phyloP scores from a whole-genome alignment of 805 yeast species.

The Lachancea mirantina region DNA sequence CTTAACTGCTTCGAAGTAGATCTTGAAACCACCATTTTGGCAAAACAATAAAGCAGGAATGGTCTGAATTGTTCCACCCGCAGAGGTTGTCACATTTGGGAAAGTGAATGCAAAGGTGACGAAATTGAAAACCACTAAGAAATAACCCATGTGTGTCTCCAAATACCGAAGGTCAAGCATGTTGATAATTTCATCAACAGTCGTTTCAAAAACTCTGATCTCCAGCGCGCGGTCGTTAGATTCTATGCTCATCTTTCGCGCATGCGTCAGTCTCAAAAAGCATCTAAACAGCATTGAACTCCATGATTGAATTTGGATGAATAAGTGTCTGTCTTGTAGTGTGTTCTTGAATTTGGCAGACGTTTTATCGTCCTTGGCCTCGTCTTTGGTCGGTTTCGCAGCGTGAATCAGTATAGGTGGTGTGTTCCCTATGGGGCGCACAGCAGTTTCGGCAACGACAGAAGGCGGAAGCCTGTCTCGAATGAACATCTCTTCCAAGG shows the following conservation, averaged over 20 bases:
- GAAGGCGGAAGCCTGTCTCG: constrained; percentile 42
- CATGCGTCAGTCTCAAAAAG: constrained; percentile 39
- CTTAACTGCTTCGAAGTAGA: constrained; percentile 18
- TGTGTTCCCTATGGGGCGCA: constrained; percentile 36
- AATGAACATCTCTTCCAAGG: constrained; percentile 51
- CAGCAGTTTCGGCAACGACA: constrained; percentile 39
- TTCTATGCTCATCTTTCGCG: constrained; percentile 30
- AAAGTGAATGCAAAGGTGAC: constrained; percentile 32
- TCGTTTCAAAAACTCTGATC: constrained; percentile 35
- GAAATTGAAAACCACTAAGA: constrained; percentile 34
- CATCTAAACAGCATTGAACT: constrained; percentile 38
- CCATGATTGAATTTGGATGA: constrained; percentile 42
- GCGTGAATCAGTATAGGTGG: constrained; percentile 39
- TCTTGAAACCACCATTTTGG: constrained; percentile 42
- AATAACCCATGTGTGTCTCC: constrained; percentile 25
- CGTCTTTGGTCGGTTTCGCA: constrained; percentile 35
- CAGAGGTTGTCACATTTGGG: constrained; percentile 24
- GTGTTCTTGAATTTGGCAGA: constrained; percentile 59
- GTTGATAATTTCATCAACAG: constrained; percentile 22
- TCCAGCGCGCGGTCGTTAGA: constrained; percentile 34
- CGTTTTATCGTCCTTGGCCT: constrained; percentile 36
- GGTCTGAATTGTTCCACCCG: constrained; percentile 30
- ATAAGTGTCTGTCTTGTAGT: constrained; percentile 46
- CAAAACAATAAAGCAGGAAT: constrained; percentile 42
- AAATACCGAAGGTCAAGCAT: constrained; percentile 23